Base-by-base conservation (phyloP, 2,329 filamentous ascomycete species). In the Trichoderma arundinaceum region DNA sequence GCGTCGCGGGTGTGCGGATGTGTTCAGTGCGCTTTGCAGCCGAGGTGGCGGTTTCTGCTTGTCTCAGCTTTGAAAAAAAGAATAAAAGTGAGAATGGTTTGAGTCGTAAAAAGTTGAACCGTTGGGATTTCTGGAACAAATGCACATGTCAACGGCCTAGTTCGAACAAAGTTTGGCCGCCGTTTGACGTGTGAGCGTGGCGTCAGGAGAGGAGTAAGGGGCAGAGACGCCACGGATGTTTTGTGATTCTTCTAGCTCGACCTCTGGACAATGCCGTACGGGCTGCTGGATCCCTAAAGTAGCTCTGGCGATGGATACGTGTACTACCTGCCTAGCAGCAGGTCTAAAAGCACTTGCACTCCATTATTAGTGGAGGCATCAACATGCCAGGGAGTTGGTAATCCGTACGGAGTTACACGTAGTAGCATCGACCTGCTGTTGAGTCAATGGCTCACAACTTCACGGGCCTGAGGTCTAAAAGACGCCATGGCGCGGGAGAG, bases 151-250 rank as follows among this genome's bases (percentile, higher is more conserved):
- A 28, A 28, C 22, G 22, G 22, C 22, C 22, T 28, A 28, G 22
- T 28, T 28, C 22, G 22, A 28, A 28, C 22, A 28, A 28, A 28
- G 39, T 60, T 51, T 32, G 19, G 44, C 57, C 57, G 57, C 44
- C 57, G 57, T 60, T 60, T 60, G 48, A 32, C 35, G 12, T 60
- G 57, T 22, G 33, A 39, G 57, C 33, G 19, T 60, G 35, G 57
- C 57, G 57, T n/a, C 57, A 60, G 57, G 44, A 49, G 57, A 60
- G 46, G 15, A 60, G 33, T 51, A 49, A 51, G 39, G 52, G 52
- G 57, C 17, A 13, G 56, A 28, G 22, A 28, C 22, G 19, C 12
- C 12, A 15, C 35, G n/a, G 10, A 39, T 19, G 57, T 48, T 49
- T 60, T 46, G 44, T 17, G 15, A 48, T 32, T 7, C 46, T 51